These are phyloP conservation scores for Pleurotus citrinopileatus DNA, from an alignment of 768 basidiomycete species.

Conservation along the genomic window DNA sequence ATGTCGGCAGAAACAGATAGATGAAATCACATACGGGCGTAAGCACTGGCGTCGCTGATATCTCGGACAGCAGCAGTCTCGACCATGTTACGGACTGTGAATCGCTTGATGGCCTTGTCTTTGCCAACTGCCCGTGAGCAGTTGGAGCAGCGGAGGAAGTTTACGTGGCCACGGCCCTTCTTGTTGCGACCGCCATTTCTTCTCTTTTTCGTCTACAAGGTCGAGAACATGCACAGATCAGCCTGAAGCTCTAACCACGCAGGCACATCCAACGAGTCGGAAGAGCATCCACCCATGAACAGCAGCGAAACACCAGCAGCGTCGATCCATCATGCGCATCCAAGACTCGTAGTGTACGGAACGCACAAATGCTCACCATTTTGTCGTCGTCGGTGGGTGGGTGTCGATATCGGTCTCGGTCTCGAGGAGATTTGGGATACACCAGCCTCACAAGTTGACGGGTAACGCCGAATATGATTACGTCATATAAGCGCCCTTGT, in stretches of 20 bases:
- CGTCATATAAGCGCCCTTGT: no score
- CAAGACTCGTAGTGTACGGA: background rate
- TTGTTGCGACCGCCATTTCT: slow-evolving; percentile 99
- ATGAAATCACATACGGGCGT: slow-evolving; percentile 59
- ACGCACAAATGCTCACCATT: slow-evolving; percentile 2
- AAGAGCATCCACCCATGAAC: slow-evolving; percentile 1
- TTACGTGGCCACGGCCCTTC: slow-evolving; percentile 96
- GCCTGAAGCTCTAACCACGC: no score
- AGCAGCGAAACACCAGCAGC: background rate
- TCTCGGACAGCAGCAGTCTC: slow-evolving; percentile 98
- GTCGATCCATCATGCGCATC: background rate
- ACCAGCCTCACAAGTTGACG: background rate
- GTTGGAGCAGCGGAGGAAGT: slow-evolving; percentile 96
- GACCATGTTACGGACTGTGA: slow-evolving; percentile 99
- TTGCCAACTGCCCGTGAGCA: slow-evolving; percentile 97
- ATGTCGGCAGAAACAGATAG: no score
- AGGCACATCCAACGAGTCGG: background rate
- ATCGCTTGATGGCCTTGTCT: slow-evolving; percentile 99
- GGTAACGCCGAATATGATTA: background rate
- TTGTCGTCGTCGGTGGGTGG: slow-evolving; percentile 4
- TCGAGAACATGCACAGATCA: no score
- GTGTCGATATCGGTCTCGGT: slow-evolving; percentile 1
- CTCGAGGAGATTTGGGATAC: background rate
- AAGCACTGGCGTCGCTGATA: slow-evolving; percentile 94
- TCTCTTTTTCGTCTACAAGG: slow-evolving; percentile 92